Percentiles rank a stretch among this genome's conserved stretches.
Evolutionary conservation across 2,329 filamentous ascomycete genomes (phyloP).

Genomic region (Epichloe sylvatica): DNA sequence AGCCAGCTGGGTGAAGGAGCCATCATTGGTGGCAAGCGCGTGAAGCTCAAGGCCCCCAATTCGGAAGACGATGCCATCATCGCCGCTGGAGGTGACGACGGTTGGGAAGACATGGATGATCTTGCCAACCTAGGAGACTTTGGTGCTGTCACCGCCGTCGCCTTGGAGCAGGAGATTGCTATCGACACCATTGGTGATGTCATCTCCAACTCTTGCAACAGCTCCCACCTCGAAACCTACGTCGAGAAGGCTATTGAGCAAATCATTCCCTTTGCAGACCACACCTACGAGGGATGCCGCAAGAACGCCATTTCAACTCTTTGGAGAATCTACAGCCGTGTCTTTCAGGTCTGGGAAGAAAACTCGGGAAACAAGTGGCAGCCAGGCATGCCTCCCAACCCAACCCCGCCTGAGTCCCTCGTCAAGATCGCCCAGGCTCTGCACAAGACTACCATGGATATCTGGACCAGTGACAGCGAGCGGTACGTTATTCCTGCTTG

Average conservation of each 20-base stretch:
- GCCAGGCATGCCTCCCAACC: conserved; percentile 70
- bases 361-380: conserved; percentile 66
- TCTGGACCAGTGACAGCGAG: conserved; percentile 85
- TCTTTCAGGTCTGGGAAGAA: conserved; percentile 79
- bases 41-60: conserved; percentile 54
- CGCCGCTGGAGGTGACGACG: conserved; percentile 40
- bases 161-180: conserved; percentile 93
- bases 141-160: conserved; percentile 72
- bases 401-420: conserved; percentile 64
- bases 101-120: conserved; percentile 53
- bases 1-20: conserved; percentile 58
- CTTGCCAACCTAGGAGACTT: conserved; percentile 77
- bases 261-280: conserved; percentile 68
- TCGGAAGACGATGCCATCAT: conserved; percentile 41
- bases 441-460: conserved; percentile 65
- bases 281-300: conserved; percentile 84
- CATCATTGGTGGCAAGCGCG: conserved; percentile 67
- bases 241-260: conserved; percentile 79
- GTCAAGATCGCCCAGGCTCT: conserved; percentile 77
- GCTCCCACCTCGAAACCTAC: conserved; percentile 60
- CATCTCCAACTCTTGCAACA: conserved; percentile 69
- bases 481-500: conserved; percentile 50
- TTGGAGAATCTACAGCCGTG: conserved; percentile 83
- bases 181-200: conserved; percentile 91
- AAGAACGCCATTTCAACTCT: conserved; percentile 84